phyloP scores from a whole-genome alignment of 2,329 filamentous ascomycete genomes.

The Apiospora koreana region DNA sequence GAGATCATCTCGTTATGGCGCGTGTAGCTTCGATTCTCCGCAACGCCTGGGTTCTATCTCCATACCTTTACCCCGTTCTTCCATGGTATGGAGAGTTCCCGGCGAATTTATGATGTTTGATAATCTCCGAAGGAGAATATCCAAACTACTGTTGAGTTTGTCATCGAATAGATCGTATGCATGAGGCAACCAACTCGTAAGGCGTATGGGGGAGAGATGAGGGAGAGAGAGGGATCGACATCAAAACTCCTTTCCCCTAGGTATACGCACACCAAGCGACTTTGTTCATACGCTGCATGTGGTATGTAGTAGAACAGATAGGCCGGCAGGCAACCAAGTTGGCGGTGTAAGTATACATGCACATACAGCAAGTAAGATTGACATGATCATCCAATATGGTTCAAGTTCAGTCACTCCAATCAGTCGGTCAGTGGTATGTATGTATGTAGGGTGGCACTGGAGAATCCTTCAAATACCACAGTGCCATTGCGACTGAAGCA shows the following conservation, averaged over 20 bases:
- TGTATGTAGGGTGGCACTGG: not conserved
- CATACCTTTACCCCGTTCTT: not conserved
- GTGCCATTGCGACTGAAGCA: not conserved
- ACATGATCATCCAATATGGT: not conserved
- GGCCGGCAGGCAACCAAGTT: not conserved
- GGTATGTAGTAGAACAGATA: not conserved
- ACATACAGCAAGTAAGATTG: not conserved
- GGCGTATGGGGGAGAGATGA: not conserved
- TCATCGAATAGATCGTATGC: not conserved
- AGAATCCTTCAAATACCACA: not conserved
- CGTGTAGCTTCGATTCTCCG: not conserved
- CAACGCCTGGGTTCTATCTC: not conserved
- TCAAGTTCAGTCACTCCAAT: not conserved
- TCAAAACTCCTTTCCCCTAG: not conserved
- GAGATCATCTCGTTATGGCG: too few species aligned
- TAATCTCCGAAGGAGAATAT: not conserved
- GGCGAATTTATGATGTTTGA: not conserved
- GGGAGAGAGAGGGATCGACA: not conserved
- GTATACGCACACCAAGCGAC: not conserved
- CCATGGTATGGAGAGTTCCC: not conserved
- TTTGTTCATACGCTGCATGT: not conserved
- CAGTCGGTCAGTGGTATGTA: not conserved
- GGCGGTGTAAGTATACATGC: too few species aligned
- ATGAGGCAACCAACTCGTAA: not conserved
- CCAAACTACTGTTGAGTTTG: conserved; percentile 2